Conservation (phyloP, 495 filamentous ascomycete genomes). For the Xanthoparmelia taractica region DNA sequence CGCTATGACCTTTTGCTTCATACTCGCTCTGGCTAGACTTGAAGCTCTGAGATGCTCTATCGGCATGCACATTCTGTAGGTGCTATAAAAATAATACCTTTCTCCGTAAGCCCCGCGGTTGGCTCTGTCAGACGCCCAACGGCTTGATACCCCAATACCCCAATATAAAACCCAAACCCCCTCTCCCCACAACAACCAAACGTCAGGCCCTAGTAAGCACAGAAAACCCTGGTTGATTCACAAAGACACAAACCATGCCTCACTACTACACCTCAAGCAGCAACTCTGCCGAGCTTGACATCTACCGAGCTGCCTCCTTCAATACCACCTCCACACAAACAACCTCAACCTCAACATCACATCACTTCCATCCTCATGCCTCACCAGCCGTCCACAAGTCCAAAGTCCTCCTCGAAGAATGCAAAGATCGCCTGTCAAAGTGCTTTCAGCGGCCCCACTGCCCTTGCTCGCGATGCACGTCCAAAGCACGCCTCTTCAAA, state of each 20-base stretch:
- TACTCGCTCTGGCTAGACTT: neutral
- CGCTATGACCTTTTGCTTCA: no score
- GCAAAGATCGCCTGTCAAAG: conserved; percentile 1
- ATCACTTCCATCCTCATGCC: neutral
- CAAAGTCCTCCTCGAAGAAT: neutral
- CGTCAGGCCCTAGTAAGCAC: neutral
- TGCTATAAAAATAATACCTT: neutral
- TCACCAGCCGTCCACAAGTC: neutral
- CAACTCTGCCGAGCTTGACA: neutral
- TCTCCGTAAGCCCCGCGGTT: neutral
- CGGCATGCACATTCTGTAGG: neutral
- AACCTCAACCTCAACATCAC: neutral
- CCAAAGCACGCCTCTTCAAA: neutral
- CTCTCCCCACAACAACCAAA: neutral
- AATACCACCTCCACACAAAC: neutral
- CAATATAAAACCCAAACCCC: neutral
- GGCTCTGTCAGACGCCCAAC: no score
- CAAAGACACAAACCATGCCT: neutral
- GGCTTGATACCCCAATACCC: neutral
- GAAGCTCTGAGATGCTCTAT: neutral
- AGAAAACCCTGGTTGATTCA: neutral
- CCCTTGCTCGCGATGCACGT: neutral
- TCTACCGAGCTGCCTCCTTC: neutral
- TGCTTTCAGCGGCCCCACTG: neutral
- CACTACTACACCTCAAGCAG: neutral